Conservation (phyloP, 306 rosid species). For the Castanospermum australe region DNA sequence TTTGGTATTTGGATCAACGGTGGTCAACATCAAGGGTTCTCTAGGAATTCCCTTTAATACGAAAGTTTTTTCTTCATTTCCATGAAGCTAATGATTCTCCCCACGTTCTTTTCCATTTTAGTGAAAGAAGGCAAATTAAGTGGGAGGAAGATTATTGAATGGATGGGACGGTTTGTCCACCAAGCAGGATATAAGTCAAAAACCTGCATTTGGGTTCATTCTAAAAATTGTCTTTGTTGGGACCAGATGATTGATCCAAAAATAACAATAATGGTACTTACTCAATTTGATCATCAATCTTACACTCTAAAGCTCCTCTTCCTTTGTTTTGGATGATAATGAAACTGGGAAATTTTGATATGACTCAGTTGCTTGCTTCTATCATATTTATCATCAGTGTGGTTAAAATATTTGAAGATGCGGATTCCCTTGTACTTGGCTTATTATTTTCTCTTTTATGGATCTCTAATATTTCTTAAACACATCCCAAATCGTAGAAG, state of each 20-base stretch:
- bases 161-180: neutral
- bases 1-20: neutral
- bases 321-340: neutral
- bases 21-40: constrained; percentile 6
- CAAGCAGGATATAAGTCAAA: neutral
- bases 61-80: neutral
- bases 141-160: neutral
- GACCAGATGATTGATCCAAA: neutral
- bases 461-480: neutral
- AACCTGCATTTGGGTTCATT: neutral
- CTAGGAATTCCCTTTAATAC: neutral
- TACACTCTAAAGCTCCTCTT: neutral
- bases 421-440: neutral
- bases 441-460: neutral
- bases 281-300: neutral
- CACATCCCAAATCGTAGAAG: neutral
- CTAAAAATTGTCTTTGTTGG: neutral
- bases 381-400: neutral
- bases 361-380: neutral
- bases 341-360: neutral
- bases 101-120: neutral
- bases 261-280: neutral
- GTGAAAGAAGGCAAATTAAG: neutral
- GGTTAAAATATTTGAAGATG: neutral
- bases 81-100: too few relatives aligned